These are phyloP conservation scores for Smittium mucronatum DNA, from an alignment of 371 early-diverging fungal species.

Conservation along the genomic window DNA sequence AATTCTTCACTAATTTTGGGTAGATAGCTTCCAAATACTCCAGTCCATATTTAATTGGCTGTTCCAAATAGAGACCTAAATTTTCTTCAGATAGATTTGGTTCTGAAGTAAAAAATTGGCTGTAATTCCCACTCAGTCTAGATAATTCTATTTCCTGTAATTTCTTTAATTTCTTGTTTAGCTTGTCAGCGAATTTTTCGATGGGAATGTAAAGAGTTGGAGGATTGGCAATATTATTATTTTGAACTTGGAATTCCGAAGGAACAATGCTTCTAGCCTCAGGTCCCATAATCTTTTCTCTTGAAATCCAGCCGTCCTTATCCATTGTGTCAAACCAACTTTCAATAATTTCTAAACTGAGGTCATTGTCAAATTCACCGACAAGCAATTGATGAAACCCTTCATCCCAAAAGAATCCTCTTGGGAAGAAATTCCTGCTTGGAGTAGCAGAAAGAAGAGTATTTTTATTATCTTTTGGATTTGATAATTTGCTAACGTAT, in stretches of 20 bases:
- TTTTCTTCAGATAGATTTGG: neutral
- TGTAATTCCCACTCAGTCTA: neutral
- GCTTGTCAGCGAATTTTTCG: conserved; percentile 15
- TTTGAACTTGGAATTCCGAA: conserved; percentile 80
- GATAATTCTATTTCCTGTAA: too few relatives aligned
- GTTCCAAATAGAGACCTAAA: neutral
- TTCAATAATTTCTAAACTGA: conserved; percentile 64
- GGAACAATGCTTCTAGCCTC: conserved; percentile 87
- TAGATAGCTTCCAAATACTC: conserved; percentile 50
- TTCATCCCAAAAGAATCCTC: conserved; percentile 95
- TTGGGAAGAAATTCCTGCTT: conserved; percentile 85
- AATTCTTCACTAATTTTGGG: conserved; percentile 53
- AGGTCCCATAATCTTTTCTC: conserved; percentile 88
- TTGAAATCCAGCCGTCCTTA: conserved; percentile 79
- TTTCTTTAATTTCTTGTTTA: neutral
- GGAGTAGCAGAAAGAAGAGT: conserved; percentile 76
- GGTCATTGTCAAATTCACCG: conserved; percentile 76
- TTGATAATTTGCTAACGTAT: neutral
- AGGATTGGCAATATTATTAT: conserved; percentile 86
- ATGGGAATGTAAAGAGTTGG: conserved; percentile 73
- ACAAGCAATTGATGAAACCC: conserved; percentile 85
- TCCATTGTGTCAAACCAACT: conserved; percentile 76
- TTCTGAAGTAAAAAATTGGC: neutral
- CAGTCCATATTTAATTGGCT: conserved; percentile 29
- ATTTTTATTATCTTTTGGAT: conserved; percentile 10